These are phyloP conservation scores for Aspergillus ochraceoroseus DNA, from an alignment of 2,329 filamentous ascomycete species.

Conservation along the genomic window DNA sequence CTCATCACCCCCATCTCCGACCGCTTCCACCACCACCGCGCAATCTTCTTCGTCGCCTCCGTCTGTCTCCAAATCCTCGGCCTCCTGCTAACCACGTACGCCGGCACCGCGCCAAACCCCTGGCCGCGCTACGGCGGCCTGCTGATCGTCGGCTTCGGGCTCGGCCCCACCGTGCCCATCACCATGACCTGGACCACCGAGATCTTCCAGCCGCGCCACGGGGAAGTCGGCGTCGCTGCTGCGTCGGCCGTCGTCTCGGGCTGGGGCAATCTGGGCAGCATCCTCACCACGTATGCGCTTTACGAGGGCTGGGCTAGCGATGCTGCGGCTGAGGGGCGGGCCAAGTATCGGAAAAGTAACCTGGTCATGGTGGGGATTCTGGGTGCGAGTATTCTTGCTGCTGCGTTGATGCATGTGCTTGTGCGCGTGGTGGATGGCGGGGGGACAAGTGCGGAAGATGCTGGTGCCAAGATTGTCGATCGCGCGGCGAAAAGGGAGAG, in stretches of 20 bases:
- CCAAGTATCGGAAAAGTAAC: constrained; percentile 77
- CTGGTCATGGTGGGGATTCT: constrained; percentile 84
- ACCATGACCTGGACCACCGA: constrained; percentile 93
- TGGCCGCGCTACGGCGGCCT: constrained; percentile 86
- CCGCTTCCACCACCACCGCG: constrained; percentile 73
- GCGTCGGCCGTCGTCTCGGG: constrained; percentile 82
- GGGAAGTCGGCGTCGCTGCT: constrained; percentile 84
- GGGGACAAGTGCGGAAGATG: constrained; percentile 5
- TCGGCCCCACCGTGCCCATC: constrained; percentile 85
- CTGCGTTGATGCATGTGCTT: constrained; percentile 60
- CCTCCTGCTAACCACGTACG: constrained; percentile 72
- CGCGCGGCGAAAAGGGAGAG: constrained; percentile 36
- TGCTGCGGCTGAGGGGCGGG: constrained; percentile 55
- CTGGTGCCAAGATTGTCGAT: constrained; percentile 23
- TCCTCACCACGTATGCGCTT: constrained; percentile 81
- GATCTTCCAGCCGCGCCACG: constrained; percentile 83
- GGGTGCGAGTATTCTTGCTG: constrained; percentile 66
- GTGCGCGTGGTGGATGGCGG: constrained; percentile 46
- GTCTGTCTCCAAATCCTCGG: constrained; percentile 76
- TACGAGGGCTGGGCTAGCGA: constrained; percentile 84
- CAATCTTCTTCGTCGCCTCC: constrained; percentile 73
- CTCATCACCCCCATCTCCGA: constrained; percentile 81
- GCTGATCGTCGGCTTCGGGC: constrained; percentile 83
- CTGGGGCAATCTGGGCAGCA: constrained; percentile 77
- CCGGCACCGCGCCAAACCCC: constrained; percentile 54